phyloP scores from a whole-genome alignment of 2,329 filamentous ascomycete genomes.

The Fragosphaeria purpurea region DNA sequence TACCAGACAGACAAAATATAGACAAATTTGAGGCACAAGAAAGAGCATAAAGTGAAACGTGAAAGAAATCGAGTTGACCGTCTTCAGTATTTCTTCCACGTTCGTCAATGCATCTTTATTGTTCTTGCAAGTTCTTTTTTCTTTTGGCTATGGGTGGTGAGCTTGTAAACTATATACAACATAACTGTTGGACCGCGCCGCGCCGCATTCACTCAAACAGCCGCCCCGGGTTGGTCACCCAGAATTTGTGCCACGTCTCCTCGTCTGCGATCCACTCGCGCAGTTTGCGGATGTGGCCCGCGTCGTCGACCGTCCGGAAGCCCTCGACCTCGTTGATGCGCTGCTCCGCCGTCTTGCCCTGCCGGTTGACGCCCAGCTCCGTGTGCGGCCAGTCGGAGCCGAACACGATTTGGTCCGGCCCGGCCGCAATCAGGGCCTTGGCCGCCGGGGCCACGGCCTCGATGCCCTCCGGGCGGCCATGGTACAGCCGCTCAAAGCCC shows the following conservation, averaged over 20 bases:
- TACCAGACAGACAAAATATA: no score
- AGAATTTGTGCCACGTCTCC: constrained; percentile 14
- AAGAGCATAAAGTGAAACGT: no score
- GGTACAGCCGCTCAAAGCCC: constrained; percentile 17
- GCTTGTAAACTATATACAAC: no score
- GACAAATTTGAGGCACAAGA: no score
- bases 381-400: constrained; percentile 17
- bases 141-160: no score
- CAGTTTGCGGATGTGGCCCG: constrained; percentile 12
- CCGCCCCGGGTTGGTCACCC: constrained; percentile 13
- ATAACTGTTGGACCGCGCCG: no score
- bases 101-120: no score
- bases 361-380: constrained; percentile 10
- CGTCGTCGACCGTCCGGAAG: constrained; percentile 13
- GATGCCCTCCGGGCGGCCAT: constrained; percentile 8
- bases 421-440: constrained; percentile 12
- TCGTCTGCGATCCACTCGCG: constrained; percentile 16
- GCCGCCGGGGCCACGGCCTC: constrained; percentile 12
- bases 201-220: constrained; percentile 9
- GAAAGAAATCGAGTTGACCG: no score
- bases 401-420: constrained; percentile 14
- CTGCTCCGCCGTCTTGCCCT: constrained; percentile 15
- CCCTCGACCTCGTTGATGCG: constrained; percentile 14
- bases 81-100: no score
- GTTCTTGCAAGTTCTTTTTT: no score